phyloP scores from a whole-genome alignment of 208 protist species.

The Perkinsela sp. region DNA sequence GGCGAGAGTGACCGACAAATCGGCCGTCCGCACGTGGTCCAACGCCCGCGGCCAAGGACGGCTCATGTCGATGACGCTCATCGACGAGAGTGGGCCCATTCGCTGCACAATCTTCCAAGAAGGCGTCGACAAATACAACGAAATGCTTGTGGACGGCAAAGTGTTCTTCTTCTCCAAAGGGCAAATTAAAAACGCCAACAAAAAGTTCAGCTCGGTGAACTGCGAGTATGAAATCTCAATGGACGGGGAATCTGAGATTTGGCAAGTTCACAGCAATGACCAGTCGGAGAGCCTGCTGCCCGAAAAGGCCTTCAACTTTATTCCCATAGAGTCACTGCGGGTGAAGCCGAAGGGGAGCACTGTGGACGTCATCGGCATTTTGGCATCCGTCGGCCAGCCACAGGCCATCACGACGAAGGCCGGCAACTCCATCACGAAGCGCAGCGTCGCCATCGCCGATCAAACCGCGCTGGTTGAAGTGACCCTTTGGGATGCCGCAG shows the following conservation, averaged over 20 bases:
- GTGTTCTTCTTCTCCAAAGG: constrained; percentile 67
- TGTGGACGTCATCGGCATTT: constrained; percentile 43
- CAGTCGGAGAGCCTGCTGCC: constrained; percentile 13
- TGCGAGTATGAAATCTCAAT: constrained; percentile 72
- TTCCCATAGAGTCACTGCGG: constrained; percentile 44
- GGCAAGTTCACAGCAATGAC: constrained; percentile 20
- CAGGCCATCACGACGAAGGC: constrained; percentile 35
- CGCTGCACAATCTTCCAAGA: constrained; percentile 68
- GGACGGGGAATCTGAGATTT: constrained; percentile 35
- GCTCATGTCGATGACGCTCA: constrained; percentile 60
- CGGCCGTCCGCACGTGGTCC: constrained; percentile 59
- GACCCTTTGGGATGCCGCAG: constrained; percentile 59
- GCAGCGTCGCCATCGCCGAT: constrained; percentile 40
- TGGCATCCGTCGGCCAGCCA: constrained; percentile 26
- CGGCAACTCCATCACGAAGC: constrained; percentile 37
- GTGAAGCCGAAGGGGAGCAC: constrained; percentile 43
- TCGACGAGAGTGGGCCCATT: constrained; percentile 58
- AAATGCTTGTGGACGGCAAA: constrained; percentile 44
- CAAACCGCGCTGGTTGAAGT: constrained; percentile 35
- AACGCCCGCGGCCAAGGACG: constrained; percentile 59
- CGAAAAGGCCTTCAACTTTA: constrained; percentile 53
- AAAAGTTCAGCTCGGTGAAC: constrained; percentile 59
- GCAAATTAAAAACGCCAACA: constrained; percentile 65
- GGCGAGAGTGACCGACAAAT: constrained; percentile 59
- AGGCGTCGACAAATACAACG: constrained; percentile 47